Base-by-base conservation (phyloP, 495 filamentous ascomycete species). In the Penicillium parvum region DNA sequence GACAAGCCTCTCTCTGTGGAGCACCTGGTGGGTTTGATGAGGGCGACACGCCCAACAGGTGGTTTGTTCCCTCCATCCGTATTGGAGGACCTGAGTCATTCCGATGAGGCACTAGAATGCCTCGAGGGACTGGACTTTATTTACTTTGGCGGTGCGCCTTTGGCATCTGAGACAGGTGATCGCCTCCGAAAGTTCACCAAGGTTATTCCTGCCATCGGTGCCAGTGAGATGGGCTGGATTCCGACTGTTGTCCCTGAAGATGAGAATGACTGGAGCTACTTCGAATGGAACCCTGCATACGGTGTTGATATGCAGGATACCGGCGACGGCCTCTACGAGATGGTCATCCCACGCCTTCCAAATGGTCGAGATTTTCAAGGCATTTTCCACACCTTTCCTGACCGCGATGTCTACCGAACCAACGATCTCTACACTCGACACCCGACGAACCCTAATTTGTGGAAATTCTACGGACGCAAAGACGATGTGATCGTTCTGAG, bases 351-450 rank as follows among this genome's bases (percentile, higher is more conserved):
- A 9, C 55, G 55, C 6, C 30, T 35, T 5, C 8, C 16, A 4
- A 18, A 46, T 17, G 26, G 26, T 15, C 45, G 45, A 8, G 26
- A 45, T 11, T 58, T 58, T 5, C 75, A 81, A 14, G 67, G 69
- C 7, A 60, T 78, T 41, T 82, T 81, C 58, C 70, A 75, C 49
- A 74, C 69, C 5, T 81, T 76, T 38, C 79, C 78, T 5, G 58
- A 80, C 12, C 14, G 64, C 3, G 48, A 68, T 2, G 67, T 76
- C 43, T 83, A 72, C 45, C 62, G 60, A 9, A 84, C 77, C 16
- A 71, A 73, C 23, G 81, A 85, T 60, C 56, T 84, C 11, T 85
- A 68, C 53, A 61, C 56, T 21, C 65, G 53, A 8, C 66, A 70
- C 34, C 60, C 69, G 2, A 49, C 47, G 7, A 56, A 58, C 9